Base-by-base conservation (phyloP, 345 rosid genomes). In the Noccaea caerulescens region DNA sequence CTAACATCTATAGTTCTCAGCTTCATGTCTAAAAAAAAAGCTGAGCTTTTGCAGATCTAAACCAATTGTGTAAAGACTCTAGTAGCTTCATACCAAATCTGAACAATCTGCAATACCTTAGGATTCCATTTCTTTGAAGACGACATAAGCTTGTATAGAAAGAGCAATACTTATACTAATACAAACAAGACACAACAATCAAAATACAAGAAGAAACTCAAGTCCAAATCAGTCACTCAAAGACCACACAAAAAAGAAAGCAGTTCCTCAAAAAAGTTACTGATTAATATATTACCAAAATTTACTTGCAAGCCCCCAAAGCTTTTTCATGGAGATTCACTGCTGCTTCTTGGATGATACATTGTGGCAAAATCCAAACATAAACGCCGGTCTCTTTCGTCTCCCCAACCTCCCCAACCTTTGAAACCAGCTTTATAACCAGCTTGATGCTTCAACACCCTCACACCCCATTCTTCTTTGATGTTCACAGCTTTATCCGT, bases 401-500 rank as follows among this genome's bases (percentile, higher is more conserved):
- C 99, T 0, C 98, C 98, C 99, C 99, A 94, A 72, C 99, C 98
- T 73, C 99, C 99, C 99, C 99, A 94, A 64, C 99, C 99, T 78
- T 85, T 86, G 83, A 91, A 91, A 49, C 98, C 97, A 57, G 93
- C 99, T 84, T 92, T 84, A 76, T 94, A 94, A 42, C 99, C 99
- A 1, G 90, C 76, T 73, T 94, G 98, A 80, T 86, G 71, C 82
- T 86, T 50, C 59, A 58, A 80, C 32, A 86, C 74, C 36, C 64
- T 82, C 55, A 91, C 83, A 18, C 67, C 72, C 99, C 99, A 94
- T 53, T 56, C 76, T 18, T 86, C 60, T 38, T 88, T 79, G 54
- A 91, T 80, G 76, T 84, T 91, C 32, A 72, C 73, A n/a, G 72
- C 83, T 81, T 76, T 83, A 78, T 94, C 96, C 4, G 59, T 63